phyloP scores from a whole-genome alignment of 2,329 filamentous ascomycete species.

The Didymella keratinophila region DNA sequence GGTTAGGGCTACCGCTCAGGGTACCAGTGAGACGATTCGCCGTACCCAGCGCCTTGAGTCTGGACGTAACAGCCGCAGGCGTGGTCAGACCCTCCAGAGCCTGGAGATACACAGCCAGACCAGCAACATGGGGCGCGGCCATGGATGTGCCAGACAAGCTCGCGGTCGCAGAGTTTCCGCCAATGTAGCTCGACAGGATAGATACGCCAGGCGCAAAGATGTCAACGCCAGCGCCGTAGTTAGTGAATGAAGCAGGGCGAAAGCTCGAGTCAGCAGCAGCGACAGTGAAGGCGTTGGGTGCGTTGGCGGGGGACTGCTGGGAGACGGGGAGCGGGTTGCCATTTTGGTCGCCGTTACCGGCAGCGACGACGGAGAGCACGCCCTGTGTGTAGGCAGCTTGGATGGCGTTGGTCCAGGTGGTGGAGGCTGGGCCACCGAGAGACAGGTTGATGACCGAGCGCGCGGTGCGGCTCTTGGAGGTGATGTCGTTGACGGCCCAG shows the following conservation, averaged over 20 bases:
- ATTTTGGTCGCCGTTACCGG: conserved; percentile 37
- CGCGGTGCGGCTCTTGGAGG: conserved; percentile 22
- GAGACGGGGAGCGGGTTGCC: conserved; percentile 26
- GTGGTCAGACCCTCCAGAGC: conserved; percentile 47
- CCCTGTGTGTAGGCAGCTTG: conserved; percentile 31
- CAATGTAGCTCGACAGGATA: conserved; percentile 54
- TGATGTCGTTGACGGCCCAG: conserved; percentile 36
- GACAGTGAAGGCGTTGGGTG: conserved; percentile 40
- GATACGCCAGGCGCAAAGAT: conserved; percentile 44
- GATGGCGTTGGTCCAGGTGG: conserved; percentile 38
- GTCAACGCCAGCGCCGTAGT: conserved; percentile 40
- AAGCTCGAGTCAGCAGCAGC: conserved; percentile 36
- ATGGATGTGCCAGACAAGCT: conserved; percentile 66
- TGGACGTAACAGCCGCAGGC: conserved; percentile 25
- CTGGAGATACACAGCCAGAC: conserved; percentile 72
- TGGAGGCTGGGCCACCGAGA: conserved; percentile 35
- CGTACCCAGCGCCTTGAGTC: conserved; percentile 26
- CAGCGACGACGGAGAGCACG: conserved; percentile 43
- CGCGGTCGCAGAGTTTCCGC: conserved; percentile 45
- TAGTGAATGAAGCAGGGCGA: conserved; percentile 36
- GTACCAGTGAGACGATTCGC: conserved; percentile 15
- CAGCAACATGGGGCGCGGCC: conserved; percentile 71
- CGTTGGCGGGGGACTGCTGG: conserved; percentile 37
- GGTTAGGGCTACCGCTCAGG: conserved; percentile 28
- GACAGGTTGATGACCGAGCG: conserved; percentile 42